These are phyloP conservation scores for Lipomyces starkeyi DNA, from an alignment of 805 yeast species.

Conservation along the genomic window DNA sequence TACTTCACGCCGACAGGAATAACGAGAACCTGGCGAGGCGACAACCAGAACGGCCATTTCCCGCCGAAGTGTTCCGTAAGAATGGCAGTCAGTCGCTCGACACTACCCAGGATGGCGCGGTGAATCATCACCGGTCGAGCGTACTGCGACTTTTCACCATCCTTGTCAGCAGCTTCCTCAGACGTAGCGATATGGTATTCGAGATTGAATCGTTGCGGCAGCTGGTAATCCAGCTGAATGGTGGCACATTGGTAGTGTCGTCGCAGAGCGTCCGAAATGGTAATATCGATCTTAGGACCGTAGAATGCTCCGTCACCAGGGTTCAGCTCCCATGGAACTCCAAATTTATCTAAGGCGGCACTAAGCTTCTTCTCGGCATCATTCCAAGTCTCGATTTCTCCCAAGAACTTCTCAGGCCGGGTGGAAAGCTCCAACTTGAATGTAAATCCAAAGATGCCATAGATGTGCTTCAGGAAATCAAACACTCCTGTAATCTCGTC, in stretches of 20 bases:
- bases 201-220: slow-evolving; percentile 83
- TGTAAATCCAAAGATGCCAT: slow-evolving; percentile 67
- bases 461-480: slow-evolving; percentile 74
- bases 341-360: slow-evolving; percentile 61
- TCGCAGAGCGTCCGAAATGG: slow-evolving; percentile 77
- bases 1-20: slow-evolving; percentile 97
- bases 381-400: slow-evolving; percentile 79
- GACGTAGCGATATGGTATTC: slow-evolving; percentile 55
- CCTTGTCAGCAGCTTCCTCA: slow-evolving; percentile 43
- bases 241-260: slow-evolving; percentile 95
- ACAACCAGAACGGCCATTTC: slow-evolving; percentile 99
- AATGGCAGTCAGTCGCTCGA: slow-evolving; percentile 99
- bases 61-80: slow-evolving; percentile 98
- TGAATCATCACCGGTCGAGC: slow-evolving; percentile 98
- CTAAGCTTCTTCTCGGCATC: slow-evolving; percentile 74
- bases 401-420: slow-evolving; percentile 80
- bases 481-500: slow-evolving; percentile 75
- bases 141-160: slow-evolving; percentile 48
- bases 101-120: slow-evolving; percentile 97
- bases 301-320: slow-evolving; percentile 94
- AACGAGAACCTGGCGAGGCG: slow-evolving; percentile 97
- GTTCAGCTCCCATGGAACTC: slow-evolving; percentile 69
- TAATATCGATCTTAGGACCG: slow-evolving; percentile 74
- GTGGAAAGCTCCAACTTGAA: slow-evolving; percentile 80
- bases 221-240: slow-evolving; percentile 91